phyloP scores from a whole-genome alignment of 2,329 filamentous ascomycete species.

The Colletotrichum sp. region DNA sequence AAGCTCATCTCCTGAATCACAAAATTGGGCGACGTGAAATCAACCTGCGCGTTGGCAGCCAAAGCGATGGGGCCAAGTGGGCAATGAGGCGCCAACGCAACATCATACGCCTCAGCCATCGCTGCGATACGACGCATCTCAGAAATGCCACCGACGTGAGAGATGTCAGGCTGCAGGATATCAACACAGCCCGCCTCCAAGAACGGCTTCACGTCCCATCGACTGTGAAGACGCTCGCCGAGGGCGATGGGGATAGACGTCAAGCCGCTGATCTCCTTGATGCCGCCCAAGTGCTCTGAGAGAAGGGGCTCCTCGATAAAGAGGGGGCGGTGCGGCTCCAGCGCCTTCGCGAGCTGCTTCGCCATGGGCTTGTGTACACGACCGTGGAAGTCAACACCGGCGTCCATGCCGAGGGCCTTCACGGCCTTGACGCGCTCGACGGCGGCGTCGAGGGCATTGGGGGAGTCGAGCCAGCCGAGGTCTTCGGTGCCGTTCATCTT shows the following conservation, averaged over 20 bases:
- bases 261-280: conserved; percentile 60
- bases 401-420: conserved; percentile 73
- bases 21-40: conserved; percentile 66
- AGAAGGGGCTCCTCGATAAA: conserved; percentile 77
- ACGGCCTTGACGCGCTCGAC: conserved; percentile 73
- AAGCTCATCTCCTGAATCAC: conserved; percentile 80
- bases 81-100: conserved; percentile 75
- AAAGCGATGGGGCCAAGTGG: conserved; percentile 76
- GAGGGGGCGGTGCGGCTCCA: conserved; percentile 72
- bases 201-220: conserved; percentile 78
- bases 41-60: conserved; percentile 73
- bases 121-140: conserved; percentile 72
- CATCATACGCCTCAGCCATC: conserved; percentile 77
- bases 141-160: conserved; percentile 74
- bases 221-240: conserved; percentile 72
- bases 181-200: conserved; percentile 72
- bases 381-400: conserved; percentile 79
- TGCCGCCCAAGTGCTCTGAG: conserved; percentile 69
- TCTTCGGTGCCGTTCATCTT: conserved; percentile 86
- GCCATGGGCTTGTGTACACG: conserved; percentile 82
- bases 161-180: conserved; percentile 75
- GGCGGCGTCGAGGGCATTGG: conserved; percentile 63
- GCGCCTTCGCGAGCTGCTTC: conserved; percentile 70
- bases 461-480: conserved; percentile 77
- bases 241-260: conserved; percentile 72